Evolutionary conservation across 495 filamentous ascomycete species (phyloP).

Genomic region (Neurospora tetraspora): DNA sequence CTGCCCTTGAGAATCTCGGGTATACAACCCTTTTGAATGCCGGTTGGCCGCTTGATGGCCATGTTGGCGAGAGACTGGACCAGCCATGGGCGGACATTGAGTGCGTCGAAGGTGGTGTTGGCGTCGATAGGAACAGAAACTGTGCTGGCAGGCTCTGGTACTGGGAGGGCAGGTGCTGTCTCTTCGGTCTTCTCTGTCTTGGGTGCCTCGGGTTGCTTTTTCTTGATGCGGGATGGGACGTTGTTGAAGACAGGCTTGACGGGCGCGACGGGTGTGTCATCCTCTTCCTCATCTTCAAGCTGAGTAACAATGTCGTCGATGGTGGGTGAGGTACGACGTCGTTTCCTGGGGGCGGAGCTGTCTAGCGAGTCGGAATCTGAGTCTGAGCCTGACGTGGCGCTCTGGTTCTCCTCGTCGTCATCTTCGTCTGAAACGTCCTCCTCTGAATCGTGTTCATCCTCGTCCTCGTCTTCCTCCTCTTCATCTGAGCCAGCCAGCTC

Average conservation of each 20-base stretch:
- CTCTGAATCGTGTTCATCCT: neutral
- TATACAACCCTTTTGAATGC: conserved; percentile 87
- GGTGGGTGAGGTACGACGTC: conserved; percentile 31
- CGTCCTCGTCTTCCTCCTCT: neutral
- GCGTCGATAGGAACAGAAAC: conserved; percentile 33
- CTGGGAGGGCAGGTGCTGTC: neutral
- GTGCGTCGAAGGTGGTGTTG: conserved; percentile 58
- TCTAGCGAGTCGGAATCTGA: conserved; percentile 36
- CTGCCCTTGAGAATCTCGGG: conserved; percentile 79
- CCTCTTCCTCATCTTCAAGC: conserved; percentile 6
- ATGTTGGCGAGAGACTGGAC: conserved; percentile 73
- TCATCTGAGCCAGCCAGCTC: neutral
- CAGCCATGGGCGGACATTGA: conserved; percentile 80
- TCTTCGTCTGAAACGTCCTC: neutral
- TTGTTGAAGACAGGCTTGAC: conserved; percentile 22
- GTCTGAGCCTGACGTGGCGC: conserved; percentile 1
- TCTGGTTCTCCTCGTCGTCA: neutral
- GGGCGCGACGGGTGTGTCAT: conserved; percentile 1
- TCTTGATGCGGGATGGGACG: conserved; percentile 42
- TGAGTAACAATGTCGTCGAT: neutral
- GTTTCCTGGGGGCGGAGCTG: conserved; percentile 35
- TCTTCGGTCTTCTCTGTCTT: conserved; percentile 3
- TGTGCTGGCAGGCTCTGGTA: conserved; percentile 5
- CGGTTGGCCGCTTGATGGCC: conserved; percentile 81
- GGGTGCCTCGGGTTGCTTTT: conserved; percentile 8